Base-by-base conservation (phyloP, 2,329 filamentous ascomycete species). In the Chlorencoelia australis region DNA sequence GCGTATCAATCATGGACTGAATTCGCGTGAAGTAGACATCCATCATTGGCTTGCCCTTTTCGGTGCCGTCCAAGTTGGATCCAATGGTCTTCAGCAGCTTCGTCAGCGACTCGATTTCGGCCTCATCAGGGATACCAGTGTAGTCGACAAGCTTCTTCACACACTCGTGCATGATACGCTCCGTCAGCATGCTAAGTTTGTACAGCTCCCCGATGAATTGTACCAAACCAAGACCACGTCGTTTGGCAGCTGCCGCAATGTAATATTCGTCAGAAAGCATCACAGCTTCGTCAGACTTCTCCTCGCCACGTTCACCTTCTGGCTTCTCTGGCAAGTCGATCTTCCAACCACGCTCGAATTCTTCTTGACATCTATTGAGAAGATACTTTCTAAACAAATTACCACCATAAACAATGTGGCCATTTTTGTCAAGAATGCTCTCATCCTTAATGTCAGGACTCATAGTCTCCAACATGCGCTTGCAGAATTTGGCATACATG, bases 131-230 rank as follows among this genome's bases (percentile, higher is more conserved):
- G 43, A 86, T 68, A 44, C 85, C 87, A 56, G 89, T 82, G 62
- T 93, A 96, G 64, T 98, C 89, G 49, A 98, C 84, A 46, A 98
- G 75, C 64, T 94, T 94, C 67, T 87, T 81, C 18, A 98, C 87
- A 73, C 91, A 98, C 64, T 95, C 86, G 68, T 98, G 89, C 91
- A 98, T 98, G 65, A 98, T 98, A 60, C 89, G 84, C 62, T 95
- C 85, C 43, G 91, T 98, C 61, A 98, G 74, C 91, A 98, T 98
- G 59, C 82, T 80, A 43, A 98, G 78, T 71, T 96, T 98, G 76
- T 94, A 98, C 30, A 98, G 76, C 65, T 98, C 91, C 68, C 91
- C 91, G 57, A 98, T 98, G 66, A 98, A 98, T 64, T 95, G 89
- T 46, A 98, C 89, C 15, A 98, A 75, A 79, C 91, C 91, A 47